Evolutionary conservation across 805 yeast genomes (phyloP).

Genomic region (Kodamaea jinghongensis): DNA sequence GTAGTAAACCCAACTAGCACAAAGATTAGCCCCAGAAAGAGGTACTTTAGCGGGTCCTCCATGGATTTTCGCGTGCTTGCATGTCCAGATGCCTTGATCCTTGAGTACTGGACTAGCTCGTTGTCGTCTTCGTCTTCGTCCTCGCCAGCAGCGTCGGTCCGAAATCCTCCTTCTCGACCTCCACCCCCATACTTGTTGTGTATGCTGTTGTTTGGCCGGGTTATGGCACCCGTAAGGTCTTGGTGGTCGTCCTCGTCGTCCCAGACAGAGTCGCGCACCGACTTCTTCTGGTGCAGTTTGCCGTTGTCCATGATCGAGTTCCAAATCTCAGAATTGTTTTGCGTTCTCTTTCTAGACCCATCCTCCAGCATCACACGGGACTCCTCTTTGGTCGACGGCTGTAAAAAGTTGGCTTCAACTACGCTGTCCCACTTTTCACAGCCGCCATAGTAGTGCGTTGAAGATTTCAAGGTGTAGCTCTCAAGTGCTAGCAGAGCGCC

Average conservation of each 20-base stretch:
- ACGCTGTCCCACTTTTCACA: conserved; percentile 38
- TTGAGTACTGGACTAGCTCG: background rate
- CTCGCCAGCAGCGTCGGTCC: too few species aligned
- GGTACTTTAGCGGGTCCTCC: conserved; percentile 10
- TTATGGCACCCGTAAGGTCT: too few species aligned
- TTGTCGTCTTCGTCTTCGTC: background rate
- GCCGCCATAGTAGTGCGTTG: conserved; percentile 19
- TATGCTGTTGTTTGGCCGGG: too few species aligned
- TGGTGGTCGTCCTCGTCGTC: conserved; percentile 13
- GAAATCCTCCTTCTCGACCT: too few species aligned
- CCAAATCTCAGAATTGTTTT: conserved; percentile 39
- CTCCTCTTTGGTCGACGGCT: background rate
- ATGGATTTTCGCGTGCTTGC: too few species aligned
- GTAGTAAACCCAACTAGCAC: conserved; percentile 39
- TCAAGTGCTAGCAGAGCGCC: conserved; percentile 41
- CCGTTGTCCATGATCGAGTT: conserved; percentile 39
- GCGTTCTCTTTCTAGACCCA: conserved; percentile 12
- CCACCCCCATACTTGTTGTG: too few species aligned
- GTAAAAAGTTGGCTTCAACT: background rate
- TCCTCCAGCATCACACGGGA: conserved; percentile 3
- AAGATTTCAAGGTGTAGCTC: conserved; percentile 35
- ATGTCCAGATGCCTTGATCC: background rate
- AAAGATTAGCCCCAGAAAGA: conserved; percentile 47
- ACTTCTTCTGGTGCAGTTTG: conserved; percentile 12
- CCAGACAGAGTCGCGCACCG: conserved; percentile 25